A percentile compares a stretch with the other conserved stretches of the same genome.
phyloP scores from a whole-genome alignment of 2,329 filamentous ascomycete genomes.

The Pseudogymnoascus verrucosus region DNA sequence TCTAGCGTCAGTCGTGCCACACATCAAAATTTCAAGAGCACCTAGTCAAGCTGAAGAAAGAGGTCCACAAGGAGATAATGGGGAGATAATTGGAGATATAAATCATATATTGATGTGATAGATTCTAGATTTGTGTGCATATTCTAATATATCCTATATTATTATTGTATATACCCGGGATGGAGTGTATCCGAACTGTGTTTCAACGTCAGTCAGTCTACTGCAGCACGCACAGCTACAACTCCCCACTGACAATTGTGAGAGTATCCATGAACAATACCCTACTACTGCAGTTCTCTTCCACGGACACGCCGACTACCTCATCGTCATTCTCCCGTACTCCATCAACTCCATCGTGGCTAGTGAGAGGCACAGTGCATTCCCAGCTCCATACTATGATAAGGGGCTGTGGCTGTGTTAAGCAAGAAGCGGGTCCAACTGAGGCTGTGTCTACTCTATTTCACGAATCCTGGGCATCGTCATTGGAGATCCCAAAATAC shows the following conservation, averaged over 20 bases:
- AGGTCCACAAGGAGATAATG: background rate
- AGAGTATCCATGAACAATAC: background rate
- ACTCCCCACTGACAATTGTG: background rate
- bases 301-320: background rate
- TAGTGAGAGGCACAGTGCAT: background rate
- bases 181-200: background rate
- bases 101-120: background rate
- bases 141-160: background rate
- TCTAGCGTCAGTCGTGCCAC: background rate
- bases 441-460: constrained; percentile 4
- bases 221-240: background rate
- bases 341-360: background rate
- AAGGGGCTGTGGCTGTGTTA: background rate
- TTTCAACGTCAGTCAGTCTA: background rate
- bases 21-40: background rate
- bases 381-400: background rate
- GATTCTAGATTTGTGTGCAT: background rate
- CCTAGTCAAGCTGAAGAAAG: background rate
- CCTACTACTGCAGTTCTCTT: background rate
- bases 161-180: background rate
- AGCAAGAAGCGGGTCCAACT: background rate
- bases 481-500: background rate
- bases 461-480: background rate
- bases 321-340: background rate
- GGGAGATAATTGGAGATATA: background rate